These are phyloP conservation scores for Hordeum vulgare DNA, from an alignment of 176 grass and related monocot species.

Conservation along the genomic window DNA sequence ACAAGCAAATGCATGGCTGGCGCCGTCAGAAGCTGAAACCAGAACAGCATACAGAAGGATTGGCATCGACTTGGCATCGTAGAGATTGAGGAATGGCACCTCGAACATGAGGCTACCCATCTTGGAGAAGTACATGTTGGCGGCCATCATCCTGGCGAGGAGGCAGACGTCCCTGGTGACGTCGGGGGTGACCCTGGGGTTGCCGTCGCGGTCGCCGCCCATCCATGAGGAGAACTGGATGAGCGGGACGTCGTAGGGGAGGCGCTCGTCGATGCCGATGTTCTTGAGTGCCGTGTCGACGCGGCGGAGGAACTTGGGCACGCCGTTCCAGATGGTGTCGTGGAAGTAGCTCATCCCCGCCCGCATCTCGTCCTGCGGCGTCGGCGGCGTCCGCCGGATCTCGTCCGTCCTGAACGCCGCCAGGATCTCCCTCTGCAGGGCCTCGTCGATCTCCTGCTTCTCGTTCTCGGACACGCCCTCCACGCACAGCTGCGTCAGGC, in stretches of 20 bases:
- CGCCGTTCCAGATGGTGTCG: constrained; percentile 83
- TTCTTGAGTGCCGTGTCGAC: constrained; percentile 72
- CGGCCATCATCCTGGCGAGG: constrained; percentile 79
- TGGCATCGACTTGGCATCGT: background rate
- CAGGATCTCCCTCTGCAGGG: constrained; percentile 82
- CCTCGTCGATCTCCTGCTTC: constrained; percentile 69
- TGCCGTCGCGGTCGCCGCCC: constrained; percentile 85
- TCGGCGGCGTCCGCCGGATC: constrained; percentile 58
- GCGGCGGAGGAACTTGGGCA: constrained; percentile 74
- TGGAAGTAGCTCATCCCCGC: constrained; percentile 91
- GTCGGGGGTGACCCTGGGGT: constrained; percentile 72
- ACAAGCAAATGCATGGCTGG: background rate
- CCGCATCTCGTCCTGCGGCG: constrained; percentile 87
- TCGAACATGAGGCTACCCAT: constrained; percentile 80
- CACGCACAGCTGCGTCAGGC: constrained; percentile 50
- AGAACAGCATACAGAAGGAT: background rate
- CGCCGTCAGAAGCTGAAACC: background rate
- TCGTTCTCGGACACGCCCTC: constrained; percentile 56
- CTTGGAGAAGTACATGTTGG: constrained; percentile 76
- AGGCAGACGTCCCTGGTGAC: constrained; percentile 72
- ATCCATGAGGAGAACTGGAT: constrained; percentile 95
- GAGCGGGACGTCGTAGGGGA: constrained; percentile 66
- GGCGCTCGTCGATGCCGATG: constrained; percentile 76
- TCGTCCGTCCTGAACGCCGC: constrained; percentile 84
- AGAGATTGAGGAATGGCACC: constrained; percentile 22